Conservation (phyloP, 805 yeast species). For the Saturnispora saitoi region DNA sequence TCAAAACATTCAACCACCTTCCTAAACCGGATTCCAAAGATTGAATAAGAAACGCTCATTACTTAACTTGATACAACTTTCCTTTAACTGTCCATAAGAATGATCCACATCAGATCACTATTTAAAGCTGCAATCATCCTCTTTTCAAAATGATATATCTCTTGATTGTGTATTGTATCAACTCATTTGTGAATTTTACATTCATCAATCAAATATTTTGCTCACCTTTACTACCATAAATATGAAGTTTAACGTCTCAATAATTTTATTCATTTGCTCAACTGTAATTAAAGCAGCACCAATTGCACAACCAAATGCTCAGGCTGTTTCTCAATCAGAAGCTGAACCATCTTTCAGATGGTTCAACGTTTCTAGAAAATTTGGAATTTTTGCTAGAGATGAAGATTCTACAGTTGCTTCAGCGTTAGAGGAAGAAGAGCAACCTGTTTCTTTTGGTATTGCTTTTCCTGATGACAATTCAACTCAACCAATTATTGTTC, state of each 20-base stretch:
- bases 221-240: neutral
- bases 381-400: conserved; percentile 9
- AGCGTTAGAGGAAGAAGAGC: neutral
- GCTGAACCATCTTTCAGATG: conserved; percentile 5
- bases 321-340: neutral
- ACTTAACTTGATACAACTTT: neutral
- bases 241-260: conserved; percentile 5
- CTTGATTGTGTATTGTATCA: neutral
- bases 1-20: neutral
- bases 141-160: neutral
- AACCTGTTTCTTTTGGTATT: conserved; percentile 6
- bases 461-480: conserved; percentile 6
- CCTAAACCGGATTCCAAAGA: neutral
- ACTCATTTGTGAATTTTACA: neutral
- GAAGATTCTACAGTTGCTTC: neutral
- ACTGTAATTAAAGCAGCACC: conserved; percentile 3
- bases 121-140: neutral
- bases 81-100: neutral
- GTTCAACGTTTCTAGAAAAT: conserved; percentile 7
- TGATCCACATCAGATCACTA: neutral
- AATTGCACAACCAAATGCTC: conserved; percentile 6
- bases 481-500: conserved; percentile 5
- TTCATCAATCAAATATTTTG: neutral
- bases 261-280: conserved; percentile 2
- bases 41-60: neutral